phyloP scores from a whole-genome alignment of 257 asterid genomes.

The Solanum virginianum region DNA sequence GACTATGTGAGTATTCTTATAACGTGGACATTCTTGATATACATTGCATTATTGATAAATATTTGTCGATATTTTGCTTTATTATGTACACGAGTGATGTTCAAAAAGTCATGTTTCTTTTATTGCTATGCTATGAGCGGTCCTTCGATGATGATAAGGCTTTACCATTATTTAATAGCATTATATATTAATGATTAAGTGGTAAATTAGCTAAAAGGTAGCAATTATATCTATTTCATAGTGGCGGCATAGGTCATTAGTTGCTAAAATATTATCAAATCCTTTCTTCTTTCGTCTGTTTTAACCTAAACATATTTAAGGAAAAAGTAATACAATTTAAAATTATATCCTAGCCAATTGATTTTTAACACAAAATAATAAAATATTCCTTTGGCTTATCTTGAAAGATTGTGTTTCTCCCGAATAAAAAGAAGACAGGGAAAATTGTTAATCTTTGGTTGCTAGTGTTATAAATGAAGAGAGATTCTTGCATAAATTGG shows the following conservation, averaged over 20 bases:
- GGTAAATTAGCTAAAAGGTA: constrained; percentile 38
- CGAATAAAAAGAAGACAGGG: background rate
- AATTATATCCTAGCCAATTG: background rate
- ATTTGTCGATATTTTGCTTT: background rate
- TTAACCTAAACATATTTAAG: background rate
- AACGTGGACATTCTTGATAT: too few species aligned
- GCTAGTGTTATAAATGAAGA: background rate
- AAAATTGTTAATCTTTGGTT: background rate
- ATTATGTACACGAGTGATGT: constrained; percentile 3
- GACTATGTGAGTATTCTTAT: too few species aligned
- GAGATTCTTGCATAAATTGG: too few species aligned
- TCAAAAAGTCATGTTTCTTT: constrained; percentile 8
- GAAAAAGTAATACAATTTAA: background rate
- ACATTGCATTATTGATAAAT: too few species aligned
- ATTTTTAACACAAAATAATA: background rate
- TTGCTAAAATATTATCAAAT: background rate
- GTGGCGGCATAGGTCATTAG: constrained; percentile 63
- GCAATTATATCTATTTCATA: constrained; percentile 18
- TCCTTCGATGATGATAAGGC: constrained; percentile 1
- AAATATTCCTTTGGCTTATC: background rate
- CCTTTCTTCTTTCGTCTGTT: background rate
- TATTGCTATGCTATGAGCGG: background rate
- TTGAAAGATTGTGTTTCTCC: background rate
- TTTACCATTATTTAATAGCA: background rate
- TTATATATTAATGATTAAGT: background rate